Evolutionary conservation across 2,329 filamentous ascomycete genomes (phyloP).

Genomic region (Stachybotrys echinatus): DNA sequence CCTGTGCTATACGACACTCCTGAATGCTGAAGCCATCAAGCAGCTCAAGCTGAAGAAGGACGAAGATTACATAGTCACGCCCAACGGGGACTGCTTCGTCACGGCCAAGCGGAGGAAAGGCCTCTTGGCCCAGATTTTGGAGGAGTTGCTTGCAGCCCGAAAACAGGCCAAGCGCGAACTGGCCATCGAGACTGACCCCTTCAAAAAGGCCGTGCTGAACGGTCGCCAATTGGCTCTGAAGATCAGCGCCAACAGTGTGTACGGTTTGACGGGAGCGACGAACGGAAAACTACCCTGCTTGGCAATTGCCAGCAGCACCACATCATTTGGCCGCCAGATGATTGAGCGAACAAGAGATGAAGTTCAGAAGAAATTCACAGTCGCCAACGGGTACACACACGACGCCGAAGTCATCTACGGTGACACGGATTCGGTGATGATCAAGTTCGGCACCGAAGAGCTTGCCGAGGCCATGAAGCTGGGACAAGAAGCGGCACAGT

Average conservation of each 20-base stretch:
- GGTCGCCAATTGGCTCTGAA: conserved; percentile 95
- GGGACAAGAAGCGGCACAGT: conserved; percentile 86
- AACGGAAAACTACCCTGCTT: conserved; percentile 94
- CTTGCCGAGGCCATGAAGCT: conserved; percentile 87
- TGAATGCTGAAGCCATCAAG: conserved; percentile 68
- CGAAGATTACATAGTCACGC: conserved; percentile 94
- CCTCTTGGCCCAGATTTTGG: conserved; percentile 87
- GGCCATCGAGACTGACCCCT: conserved; percentile 82
- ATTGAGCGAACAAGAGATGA: conserved; percentile 98
- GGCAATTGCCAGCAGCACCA: conserved; percentile 93
- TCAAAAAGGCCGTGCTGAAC: conserved; percentile 97
- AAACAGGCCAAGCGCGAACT: conserved; percentile 93
- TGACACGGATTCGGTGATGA: conserved; percentile 99
- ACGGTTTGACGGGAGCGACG: conserved; percentile 93
- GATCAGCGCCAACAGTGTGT: conserved; percentile 95
- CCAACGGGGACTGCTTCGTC: conserved; percentile 89
- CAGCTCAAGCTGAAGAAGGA: conserved; percentile 75
- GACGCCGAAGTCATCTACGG: conserved; percentile 97
- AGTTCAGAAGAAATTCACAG: conserved; percentile 83
- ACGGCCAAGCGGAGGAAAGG: conserved; percentile 87
- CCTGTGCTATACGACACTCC: conserved; percentile 90
- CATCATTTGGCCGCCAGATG: conserved; percentile 96
- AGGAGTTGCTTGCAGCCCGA: conserved; percentile 85
- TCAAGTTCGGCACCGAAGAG: conserved; percentile 91
- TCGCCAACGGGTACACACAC: conserved; percentile 90